Percentiles rank a stretch among this genome's conserved stretches.
These are phyloP conservation scores for Pseudogymnoascus sp. DNA, from an alignment of 2,329 filamentous ascomycete species.

Conservation along the genomic window DNA sequence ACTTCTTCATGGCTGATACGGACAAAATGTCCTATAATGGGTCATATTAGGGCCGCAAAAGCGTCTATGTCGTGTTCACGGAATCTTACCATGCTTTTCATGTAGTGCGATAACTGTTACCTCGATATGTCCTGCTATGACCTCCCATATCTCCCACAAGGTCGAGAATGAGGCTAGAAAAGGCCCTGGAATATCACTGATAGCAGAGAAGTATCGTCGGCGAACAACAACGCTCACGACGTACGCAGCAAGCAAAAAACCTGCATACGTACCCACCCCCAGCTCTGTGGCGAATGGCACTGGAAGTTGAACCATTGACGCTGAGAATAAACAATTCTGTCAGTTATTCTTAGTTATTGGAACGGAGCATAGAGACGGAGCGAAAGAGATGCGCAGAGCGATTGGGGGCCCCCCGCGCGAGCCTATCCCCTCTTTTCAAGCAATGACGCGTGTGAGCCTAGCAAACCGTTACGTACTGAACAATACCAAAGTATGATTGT, in stretches of 20 bases:
- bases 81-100: conserved; percentile 30
- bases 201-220: conserved; percentile 38
- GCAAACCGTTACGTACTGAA: neutral
- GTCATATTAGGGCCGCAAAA: neutral
- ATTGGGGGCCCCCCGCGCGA: neutral
- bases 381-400: neutral
- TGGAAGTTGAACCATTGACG: neutral
- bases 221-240: neutral
- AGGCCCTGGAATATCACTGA: conserved; percentile 35
- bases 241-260: neutral
- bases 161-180: conserved; percentile 33
- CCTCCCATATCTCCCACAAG: conserved; percentile 33
- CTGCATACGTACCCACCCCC: neutral
- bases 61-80: neutral
- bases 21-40: conserved; percentile 31
- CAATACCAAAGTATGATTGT: neutral
- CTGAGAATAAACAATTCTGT: neutral
- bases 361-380: neutral
- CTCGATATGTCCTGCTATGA: conserved; percentile 33
- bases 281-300: neutral
- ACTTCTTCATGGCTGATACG: conserved; percentile 37
- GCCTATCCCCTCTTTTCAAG: neutral
- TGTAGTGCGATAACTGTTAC: conserved; percentile 30
- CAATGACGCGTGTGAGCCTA: neutral
- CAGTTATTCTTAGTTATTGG: neutral